Conservation (phyloP, 1,284 basidiomycete genomes). For the Pseudozyma pruni region DNA sequence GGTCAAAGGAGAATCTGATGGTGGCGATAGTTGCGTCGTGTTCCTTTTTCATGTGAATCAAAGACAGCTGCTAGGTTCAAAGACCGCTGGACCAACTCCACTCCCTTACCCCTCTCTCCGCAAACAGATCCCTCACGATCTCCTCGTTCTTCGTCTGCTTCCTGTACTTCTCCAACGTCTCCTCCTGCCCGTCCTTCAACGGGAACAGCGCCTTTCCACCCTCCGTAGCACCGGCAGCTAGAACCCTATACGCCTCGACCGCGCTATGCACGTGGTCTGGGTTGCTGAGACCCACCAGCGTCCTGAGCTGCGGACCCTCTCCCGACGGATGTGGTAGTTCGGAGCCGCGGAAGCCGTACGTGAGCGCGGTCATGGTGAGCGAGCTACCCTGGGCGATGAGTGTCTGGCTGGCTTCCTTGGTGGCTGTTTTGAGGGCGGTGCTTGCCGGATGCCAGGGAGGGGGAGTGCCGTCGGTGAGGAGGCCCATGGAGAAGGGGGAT, state of each 20-base stretch:
- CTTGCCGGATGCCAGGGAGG: conserved; percentile 89
- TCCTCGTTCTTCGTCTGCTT: conserved; percentile 28
- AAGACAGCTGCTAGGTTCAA: neutral
- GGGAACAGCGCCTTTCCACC: conserved; percentile 12
- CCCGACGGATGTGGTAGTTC: conserved; percentile 23
- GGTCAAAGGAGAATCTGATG: too few species aligned
- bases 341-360: conserved; percentile 55
- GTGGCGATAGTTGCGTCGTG: too few species aligned
- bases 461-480: conserved; percentile 76
- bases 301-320: conserved; percentile 41
- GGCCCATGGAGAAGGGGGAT: conserved; percentile 91
- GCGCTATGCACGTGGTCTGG: conserved; percentile 63
- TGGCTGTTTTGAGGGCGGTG: conserved; percentile 71
- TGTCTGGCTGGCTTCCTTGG: conserved; percentile 26
- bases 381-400: conserved; percentile 35
- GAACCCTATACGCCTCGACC: conserved; percentile 54
- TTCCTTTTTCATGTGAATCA: too few species aligned
- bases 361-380: conserved; percentile 57
- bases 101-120: conserved; percentile 29
- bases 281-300: conserved; percentile 63
- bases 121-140: conserved; percentile 25
- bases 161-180: conserved; percentile 15
- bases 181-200: conserved; percentile 2
- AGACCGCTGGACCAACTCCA: conserved; percentile 52
- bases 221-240: conserved; percentile 27